These are phyloP conservation scores for Saccharomyces hybrid DNA, from an alignment of 1,139 yeast genomes.

Conservation along the genomic window DNA sequence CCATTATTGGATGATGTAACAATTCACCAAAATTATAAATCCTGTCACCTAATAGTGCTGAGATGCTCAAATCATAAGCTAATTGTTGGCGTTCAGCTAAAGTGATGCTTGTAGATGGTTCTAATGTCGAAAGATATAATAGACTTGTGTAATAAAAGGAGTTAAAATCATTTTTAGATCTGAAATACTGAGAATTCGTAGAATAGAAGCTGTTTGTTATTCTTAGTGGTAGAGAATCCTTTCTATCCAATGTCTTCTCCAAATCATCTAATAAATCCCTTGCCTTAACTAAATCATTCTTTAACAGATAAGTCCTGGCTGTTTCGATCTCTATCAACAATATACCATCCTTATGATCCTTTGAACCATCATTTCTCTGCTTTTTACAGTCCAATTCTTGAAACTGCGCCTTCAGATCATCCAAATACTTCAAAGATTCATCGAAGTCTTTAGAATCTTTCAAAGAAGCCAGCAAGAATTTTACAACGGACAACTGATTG, in stretches of 20 bases:
- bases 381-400: slow-evolving; percentile 35
- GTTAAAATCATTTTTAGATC: slow-evolving; percentile 70
- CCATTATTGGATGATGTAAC: slow-evolving; percentile 77
- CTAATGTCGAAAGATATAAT: slow-evolving; percentile 56
- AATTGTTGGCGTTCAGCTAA: slow-evolving; percentile 46
- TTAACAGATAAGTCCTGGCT: slow-evolving; percentile 59
- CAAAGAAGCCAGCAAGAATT: slow-evolving; percentile 59
- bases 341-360: slow-evolving; percentile 35
- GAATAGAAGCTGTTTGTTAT: slow-evolving; percentile 80
- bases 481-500: slow-evolving; percentile 72
- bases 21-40: slow-evolving; percentile 95
- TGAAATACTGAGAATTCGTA: slow-evolving; percentile 70
- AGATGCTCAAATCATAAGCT: slow-evolving; percentile 75
- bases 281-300: slow-evolving; percentile 56
- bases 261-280: too few relatives aligned
- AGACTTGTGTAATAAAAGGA: slow-evolving; percentile 64
- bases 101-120: slow-evolving; percentile 31
- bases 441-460: slow-evolving; percentile 39
- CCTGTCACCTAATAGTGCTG: slow-evolving; percentile 86
- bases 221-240: slow-evolving; percentile 57
- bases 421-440: too few relatives aligned
- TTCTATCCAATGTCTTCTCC: slow-evolving; percentile 49
- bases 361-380: slow-evolving; percentile 31
- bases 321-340: slow-evolving; percentile 69
- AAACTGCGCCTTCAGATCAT: too few relatives aligned